Evolutionary conservation across 352 stramenopile species (phyloP).

Genomic region (Hyaloperonospora arabidopsidis): DNA sequence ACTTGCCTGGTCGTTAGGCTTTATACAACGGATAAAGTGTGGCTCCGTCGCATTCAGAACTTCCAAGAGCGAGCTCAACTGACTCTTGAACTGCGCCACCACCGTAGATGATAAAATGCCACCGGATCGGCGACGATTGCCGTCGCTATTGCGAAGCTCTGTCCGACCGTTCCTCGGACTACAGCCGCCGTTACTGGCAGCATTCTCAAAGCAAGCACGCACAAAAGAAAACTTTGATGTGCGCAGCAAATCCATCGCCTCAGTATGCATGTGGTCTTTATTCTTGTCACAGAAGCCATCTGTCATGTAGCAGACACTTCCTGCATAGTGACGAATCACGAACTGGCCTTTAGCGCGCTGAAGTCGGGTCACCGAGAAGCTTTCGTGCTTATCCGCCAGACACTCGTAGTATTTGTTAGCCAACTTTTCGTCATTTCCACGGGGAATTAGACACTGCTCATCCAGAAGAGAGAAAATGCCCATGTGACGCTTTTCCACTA

Average conservation of each 20-base stretch:
- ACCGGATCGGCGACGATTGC: slow-evolving; percentile 42
- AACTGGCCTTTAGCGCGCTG: slow-evolving; percentile 79
- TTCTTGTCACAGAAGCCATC: slow-evolving; percentile 86
- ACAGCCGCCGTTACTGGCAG: slow-evolving; percentile 14
- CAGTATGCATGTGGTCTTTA: slow-evolving; percentile 83
- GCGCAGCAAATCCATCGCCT: slow-evolving; percentile 63
- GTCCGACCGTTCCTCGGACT: slow-evolving; percentile 21
- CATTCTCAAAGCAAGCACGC: slow-evolving; percentile 56
- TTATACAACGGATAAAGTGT: slow-evolving; percentile 88
- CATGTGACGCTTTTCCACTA: slow-evolving; percentile 69
- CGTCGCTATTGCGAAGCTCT: slow-evolving; percentile 31
- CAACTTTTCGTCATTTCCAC: slow-evolving; percentile 75
- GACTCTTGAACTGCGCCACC: slow-evolving; percentile 90
- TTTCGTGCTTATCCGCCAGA: slow-evolving; percentile 44
- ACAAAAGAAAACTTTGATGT: slow-evolving; percentile 64
- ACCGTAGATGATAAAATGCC: slow-evolving; percentile 81
- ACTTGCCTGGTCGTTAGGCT: slow-evolving; percentile 74
- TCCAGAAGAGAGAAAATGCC: slow-evolving; percentile 80
- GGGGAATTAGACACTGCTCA: slow-evolving; percentile 79
- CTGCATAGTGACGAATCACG: slow-evolving; percentile 83
- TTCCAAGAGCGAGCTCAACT: slow-evolving; percentile 88
- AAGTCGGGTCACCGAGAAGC: slow-evolving; percentile 63
- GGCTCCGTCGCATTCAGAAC: slow-evolving; percentile 92
- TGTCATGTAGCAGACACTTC: slow-evolving; percentile 73
- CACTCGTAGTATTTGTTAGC: slow-evolving; percentile 79